These are phyloP conservation scores for Trametopsis cervina DNA, from an alignment of 768 basidiomycete genomes.

Conservation along the genomic window DNA sequence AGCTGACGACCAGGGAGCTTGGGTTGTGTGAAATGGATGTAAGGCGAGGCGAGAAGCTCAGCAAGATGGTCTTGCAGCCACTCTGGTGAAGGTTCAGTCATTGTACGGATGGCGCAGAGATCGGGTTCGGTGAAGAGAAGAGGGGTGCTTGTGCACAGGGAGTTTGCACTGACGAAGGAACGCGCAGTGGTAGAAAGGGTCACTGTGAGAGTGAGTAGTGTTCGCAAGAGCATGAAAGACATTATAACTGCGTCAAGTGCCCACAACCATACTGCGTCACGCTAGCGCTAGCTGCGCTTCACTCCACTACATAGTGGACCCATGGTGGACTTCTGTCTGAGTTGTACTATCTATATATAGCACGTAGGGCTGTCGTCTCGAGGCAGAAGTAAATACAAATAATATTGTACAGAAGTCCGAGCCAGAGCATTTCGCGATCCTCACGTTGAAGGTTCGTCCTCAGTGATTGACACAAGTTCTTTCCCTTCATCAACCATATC, in stretches of 20 bases:
- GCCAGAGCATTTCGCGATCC: no score
- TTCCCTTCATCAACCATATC: conserved; percentile 89
- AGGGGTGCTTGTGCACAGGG: not conserved
- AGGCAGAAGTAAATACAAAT: no score
- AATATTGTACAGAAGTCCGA: no score
- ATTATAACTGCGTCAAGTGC: no score
- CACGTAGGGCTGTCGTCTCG: no score
- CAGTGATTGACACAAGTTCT: conserved; percentile 54
- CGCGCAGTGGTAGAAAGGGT: not conserved
- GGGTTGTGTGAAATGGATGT: conserved; percentile 24
- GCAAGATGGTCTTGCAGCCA: conserved; percentile 20
- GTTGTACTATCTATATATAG: no score
- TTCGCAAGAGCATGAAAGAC: conserved; percentile 5
- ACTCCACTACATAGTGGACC: no score
- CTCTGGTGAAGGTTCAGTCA: conserved; percentile 7
- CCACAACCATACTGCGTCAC: no score
- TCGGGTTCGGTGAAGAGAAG: not conserved
- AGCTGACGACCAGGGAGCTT: conserved; percentile 7
- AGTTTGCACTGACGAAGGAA: not conserved
- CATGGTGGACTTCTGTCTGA: no score
- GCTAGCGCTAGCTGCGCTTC: no score
- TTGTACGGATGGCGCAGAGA: not conserved
- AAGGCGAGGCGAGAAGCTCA: conserved; percentile 20
- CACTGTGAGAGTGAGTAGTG: conserved; percentile 3
- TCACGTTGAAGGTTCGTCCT: conserved; percentile 28